phyloP scores from a whole-genome alignment of 768 basidiomycete species.

The Galerina sulciceps region DNA sequence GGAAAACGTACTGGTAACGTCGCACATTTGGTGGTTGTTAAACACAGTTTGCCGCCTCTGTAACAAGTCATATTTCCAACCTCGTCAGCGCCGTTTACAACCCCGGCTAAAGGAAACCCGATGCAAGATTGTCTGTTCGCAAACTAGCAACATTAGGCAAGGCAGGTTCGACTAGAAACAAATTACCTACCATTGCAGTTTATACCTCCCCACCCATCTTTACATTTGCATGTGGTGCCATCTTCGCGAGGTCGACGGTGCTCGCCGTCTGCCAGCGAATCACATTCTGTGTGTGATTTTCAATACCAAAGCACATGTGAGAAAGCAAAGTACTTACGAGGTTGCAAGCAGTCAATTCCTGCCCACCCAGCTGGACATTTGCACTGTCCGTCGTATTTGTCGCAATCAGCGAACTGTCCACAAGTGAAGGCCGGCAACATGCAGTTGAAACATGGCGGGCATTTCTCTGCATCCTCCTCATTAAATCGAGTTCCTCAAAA shows the following conservation, averaged over 20 bases:
- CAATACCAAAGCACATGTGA: slow-evolving; percentile 5
- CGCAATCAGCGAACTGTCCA: slow-evolving; percentile 90
- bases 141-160: slow-evolving; percentile 60
- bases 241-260: slow-evolving; percentile 81
- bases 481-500: too few relatives aligned
- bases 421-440: slow-evolving; percentile 89
- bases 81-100: slow-evolving; percentile 23
- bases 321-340: slow-evolving; percentile 55
- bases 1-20: slow-evolving; percentile 85
- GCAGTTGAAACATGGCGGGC: slow-evolving; percentile 96
- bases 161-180: background rate
- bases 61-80: slow-evolving; percentile 83
- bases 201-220: slow-evolving; percentile 93
- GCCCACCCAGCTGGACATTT: slow-evolving; percentile 98
- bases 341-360: slow-evolving; percentile 91
- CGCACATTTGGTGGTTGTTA: slow-evolving; percentile 96
- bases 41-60: slow-evolving; percentile 92
- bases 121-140: slow-evolving; percentile 84
- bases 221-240: slow-evolving; percentile 82
- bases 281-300: slow-evolving; percentile 72
- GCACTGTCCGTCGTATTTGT: slow-evolving; percentile 93
- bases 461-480: slow-evolving; percentile 46
- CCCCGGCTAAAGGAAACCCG: slow-evolving; percentile 66
- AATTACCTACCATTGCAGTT: slow-evolving; percentile 88
- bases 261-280: slow-evolving; percentile 89